Conservation (phyloP, 805 yeast genomes). For the Lipomyces mesembrius region DNA sequence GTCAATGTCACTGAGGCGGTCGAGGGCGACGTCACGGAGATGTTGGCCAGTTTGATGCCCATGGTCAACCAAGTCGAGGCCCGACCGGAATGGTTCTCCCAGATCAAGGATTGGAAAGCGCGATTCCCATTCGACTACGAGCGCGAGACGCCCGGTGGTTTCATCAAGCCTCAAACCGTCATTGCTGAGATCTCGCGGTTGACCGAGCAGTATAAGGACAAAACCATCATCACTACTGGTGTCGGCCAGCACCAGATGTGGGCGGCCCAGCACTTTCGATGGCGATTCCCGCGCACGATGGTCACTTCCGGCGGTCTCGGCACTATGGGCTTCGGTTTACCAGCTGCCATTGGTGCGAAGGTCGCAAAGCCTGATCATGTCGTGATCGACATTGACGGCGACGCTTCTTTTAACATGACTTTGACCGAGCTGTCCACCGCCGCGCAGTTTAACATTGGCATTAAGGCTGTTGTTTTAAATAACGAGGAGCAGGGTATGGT, state of each 20-base stretch:
- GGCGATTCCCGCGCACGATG: conserved; percentile 90
- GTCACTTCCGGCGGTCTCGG: conserved; percentile 99
- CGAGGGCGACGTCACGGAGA: conserved; percentile 91
- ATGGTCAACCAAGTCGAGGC: conserved; percentile 61
- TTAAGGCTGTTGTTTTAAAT: conserved; percentile 85
- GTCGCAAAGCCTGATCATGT: conserved; percentile 92
- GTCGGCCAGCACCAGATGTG: conserved; percentile 99
- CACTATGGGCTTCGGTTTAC: conserved; percentile 97
- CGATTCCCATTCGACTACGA: conserved; percentile 85
- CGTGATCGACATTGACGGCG: conserved; percentile 97
- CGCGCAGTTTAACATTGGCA: conserved; percentile 89
- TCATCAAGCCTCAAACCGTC: conserved; percentile 90
- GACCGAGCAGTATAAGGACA: conserved; percentile 64
- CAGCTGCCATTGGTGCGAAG: conserved; percentile 98
- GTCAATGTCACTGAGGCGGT: conserved; percentile 91
- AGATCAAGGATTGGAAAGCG: conserved; percentile 79
- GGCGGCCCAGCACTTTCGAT: conserved; percentile 97
- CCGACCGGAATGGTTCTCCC: conserved; percentile 80
- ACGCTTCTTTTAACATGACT: conserved; percentile 99
- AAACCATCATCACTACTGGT: conserved; percentile 92
- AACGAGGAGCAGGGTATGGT: conserved; percentile 99
- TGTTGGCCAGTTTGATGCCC: conserved; percentile 74
- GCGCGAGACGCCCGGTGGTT: conserved; percentile 58
- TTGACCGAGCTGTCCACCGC: conserved; percentile 91
- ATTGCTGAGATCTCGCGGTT: conserved; percentile 77